Base-by-base conservation (phyloP, 208 protist genomes). In the Trypanosoma conorhini region DNA sequence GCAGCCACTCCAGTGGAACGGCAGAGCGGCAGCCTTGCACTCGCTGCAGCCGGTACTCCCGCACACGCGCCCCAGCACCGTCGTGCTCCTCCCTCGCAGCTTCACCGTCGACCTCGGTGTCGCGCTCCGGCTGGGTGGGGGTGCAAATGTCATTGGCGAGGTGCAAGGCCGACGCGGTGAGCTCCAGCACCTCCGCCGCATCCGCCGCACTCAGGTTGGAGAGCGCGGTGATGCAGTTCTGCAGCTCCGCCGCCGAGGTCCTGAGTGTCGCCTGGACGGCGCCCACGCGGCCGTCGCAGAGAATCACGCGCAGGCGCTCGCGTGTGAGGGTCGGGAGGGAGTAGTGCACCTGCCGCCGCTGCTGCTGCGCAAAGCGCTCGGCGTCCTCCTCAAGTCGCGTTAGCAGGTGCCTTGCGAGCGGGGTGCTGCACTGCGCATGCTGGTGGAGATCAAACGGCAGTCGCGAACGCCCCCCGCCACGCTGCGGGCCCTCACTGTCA, bases 351-450 rank as follows among this genome's bases (percentile, higher is more conserved):
- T 80, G 72, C 35, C 81, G 40, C 56, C 73, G 70, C 70, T 85
- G 74, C 70, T 91, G 76, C 5, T 70, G 31, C n/a, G 77, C 75
- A 74, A 88, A 97, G 54, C 79, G 72, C 35, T 40, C 48, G 15
- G 87, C 80, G 76, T 97, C 92, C 31, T 88, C 79, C 58, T 90
- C 82, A 21, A 97, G 70, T 2, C 92, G 81, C 38, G 82, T 72
- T 56, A 95, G 81, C 88, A 97, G 92, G 66, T 81, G 78, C 59
- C 83, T 63, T 38, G 85, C 86, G 40, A 97, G 74, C 9, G 80
- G 85, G 1, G 86, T 71, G 40, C 68, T 66, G 17, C 83, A 74
- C 44, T 77, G 71, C 7, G 74, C 70, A 74, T 91, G 84, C 42
- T 55, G 17, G 0, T 62, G 74, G 0, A 93, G 68, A 51, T 93